phyloP scores from a whole-genome alignment of 1,284 basidiomycete species.

The Apiotrichum domesticum region DNA sequence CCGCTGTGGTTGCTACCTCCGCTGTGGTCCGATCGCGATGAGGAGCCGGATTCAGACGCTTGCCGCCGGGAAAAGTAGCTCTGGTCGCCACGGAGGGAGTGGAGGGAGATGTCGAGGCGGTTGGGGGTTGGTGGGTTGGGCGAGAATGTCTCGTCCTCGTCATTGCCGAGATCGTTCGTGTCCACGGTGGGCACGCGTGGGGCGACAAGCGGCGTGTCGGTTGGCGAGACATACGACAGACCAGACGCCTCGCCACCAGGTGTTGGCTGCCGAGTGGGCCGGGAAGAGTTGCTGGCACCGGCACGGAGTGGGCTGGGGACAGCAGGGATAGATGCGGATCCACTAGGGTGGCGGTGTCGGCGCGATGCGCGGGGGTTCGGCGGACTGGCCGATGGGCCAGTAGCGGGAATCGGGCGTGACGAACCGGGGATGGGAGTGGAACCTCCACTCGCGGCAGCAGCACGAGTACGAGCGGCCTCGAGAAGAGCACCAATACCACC shows the following conservation, averaged over 20 bases:
- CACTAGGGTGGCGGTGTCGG: slow-evolving; percentile 25
- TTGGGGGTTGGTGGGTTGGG: slow-evolving; percentile 55
- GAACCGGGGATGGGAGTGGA: background rate
- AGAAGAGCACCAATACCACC: slow-evolving; percentile 29
- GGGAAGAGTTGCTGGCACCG: slow-evolving; percentile 23
- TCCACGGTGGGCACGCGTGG: slow-evolving; percentile 30
- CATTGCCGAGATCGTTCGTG: slow-evolving; percentile 19
- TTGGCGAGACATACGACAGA: slow-evolving; percentile 39
- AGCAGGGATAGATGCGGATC: slow-evolving; percentile 25
- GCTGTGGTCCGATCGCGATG: background rate
- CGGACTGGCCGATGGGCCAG: slow-evolving; percentile 4
- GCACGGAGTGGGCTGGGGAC: slow-evolving; percentile 36
- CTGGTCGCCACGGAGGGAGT: slow-evolving; percentile 34
- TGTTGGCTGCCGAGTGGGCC: slow-evolving; percentile 50
- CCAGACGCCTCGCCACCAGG: slow-evolving; percentile 13
- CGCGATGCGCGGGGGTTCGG: slow-evolving; percentile 17
- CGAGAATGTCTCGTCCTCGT: slow-evolving; percentile 15
- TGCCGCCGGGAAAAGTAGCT: slow-evolving; percentile 35
- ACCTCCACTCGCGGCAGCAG: slow-evolving; percentile 1
- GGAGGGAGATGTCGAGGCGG: slow-evolving; percentile 52
- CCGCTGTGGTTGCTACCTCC: background rate
- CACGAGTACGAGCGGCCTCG: slow-evolving; percentile 37
- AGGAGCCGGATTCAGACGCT: background rate
- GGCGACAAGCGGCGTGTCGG: slow-evolving; percentile 36
- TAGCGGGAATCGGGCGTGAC: slow-evolving; percentile 2